Evolutionary conservation across 2,329 filamentous ascomycete genomes (phyloP).

Genomic region (Cladosporium sp.): DNA sequence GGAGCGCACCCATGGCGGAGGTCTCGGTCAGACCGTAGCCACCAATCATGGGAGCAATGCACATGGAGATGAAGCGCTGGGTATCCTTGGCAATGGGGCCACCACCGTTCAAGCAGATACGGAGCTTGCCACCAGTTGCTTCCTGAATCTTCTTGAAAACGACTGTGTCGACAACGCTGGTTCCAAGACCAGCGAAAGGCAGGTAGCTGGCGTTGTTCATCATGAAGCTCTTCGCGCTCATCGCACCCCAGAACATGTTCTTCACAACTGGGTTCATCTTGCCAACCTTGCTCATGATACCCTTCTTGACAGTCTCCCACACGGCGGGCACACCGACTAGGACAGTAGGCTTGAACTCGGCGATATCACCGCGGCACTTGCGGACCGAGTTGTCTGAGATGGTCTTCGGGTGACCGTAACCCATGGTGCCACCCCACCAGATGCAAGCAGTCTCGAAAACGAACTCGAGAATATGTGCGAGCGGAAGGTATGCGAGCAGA

Average conservation of each 20-base stretch:
- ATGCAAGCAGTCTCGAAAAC: slow-evolving; percentile 90
- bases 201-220: slow-evolving; percentile 50
- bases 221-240: slow-evolving; percentile 62
- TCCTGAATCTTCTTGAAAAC: slow-evolving; percentile 92
- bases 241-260: slow-evolving; percentile 74
- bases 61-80: slow-evolving; percentile 85
- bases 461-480: slow-evolving; percentile 95
- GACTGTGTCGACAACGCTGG: slow-evolving; percentile 71
- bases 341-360: slow-evolving; percentile 84
- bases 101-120: slow-evolving; percentile 91
- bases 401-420: slow-evolving; percentile 88
- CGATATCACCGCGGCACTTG: slow-evolving; percentile 91
- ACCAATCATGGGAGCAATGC: slow-evolving; percentile 88
- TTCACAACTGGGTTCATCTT: slow-evolving; percentile 67
- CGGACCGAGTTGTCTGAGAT: slow-evolving; percentile 81
- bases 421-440: slow-evolving; percentile 87
- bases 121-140: slow-evolving; percentile 82
- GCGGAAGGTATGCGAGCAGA: slow-evolving; percentile 86
- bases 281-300: slow-evolving; percentile 78
- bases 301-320: slow-evolving; percentile 97
- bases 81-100: slow-evolving; percentile 87
- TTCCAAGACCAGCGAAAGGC: slow-evolving; percentile 53
- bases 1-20: slow-evolving; percentile 68
- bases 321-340: slow-evolving; percentile 94
- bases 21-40: slow-evolving; percentile 97